These are phyloP conservation scores for Coniochaeta sp. DNA, from an alignment of 2,329 filamentous ascomycete species.

Conservation along the genomic window DNA sequence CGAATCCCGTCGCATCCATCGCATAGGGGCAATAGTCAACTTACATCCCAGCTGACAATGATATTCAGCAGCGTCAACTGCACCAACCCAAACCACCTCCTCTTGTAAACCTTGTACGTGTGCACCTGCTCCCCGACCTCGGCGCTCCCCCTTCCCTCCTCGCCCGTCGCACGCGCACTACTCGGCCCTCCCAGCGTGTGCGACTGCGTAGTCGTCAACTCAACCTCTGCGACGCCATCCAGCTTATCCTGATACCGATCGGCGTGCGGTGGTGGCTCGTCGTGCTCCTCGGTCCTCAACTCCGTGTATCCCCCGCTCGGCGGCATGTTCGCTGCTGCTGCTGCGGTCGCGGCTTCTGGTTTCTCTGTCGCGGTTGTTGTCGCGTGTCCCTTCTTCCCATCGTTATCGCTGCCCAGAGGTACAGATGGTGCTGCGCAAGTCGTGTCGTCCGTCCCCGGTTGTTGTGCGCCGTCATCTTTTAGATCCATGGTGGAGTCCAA, in stretches of 20 bases:
- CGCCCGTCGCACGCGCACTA: slow-evolving; percentile 2
- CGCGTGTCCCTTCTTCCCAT: background rate
- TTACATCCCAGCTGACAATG: slow-evolving; percentile 90
- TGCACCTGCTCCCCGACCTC: slow-evolving; percentile 5
- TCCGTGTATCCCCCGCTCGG: background rate
- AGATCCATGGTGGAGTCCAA: slow-evolving; percentile 2
- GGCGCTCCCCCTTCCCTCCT: slow-evolving; percentile 5
- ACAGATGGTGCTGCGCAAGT: background rate
- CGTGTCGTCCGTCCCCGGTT: background rate
- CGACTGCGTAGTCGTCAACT: background rate
- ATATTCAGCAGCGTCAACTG: slow-evolving; percentile 87
- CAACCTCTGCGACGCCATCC: background rate
- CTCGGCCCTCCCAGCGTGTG: background rate
- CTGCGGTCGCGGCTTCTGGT: background rate
- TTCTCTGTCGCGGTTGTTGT: background rate
- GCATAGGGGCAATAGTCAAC: no score
- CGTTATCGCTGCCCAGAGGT: background rate
- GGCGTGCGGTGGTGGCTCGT: no score
- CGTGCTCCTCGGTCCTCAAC: background rate
- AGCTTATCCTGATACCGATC: background rate
- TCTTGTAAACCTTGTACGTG: slow-evolving; percentile 55
- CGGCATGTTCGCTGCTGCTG: background rate
- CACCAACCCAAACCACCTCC: slow-evolving; percentile 79
- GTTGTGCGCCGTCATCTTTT: slow-evolving; percentile 1
- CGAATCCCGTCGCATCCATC: no score